Evolutionary conservation across 2,329 filamentous ascomycete genomes (phyloP), one percentile per base, ranked within the genome.

Genomic region (Talaromyces rugulosus): DNA sequence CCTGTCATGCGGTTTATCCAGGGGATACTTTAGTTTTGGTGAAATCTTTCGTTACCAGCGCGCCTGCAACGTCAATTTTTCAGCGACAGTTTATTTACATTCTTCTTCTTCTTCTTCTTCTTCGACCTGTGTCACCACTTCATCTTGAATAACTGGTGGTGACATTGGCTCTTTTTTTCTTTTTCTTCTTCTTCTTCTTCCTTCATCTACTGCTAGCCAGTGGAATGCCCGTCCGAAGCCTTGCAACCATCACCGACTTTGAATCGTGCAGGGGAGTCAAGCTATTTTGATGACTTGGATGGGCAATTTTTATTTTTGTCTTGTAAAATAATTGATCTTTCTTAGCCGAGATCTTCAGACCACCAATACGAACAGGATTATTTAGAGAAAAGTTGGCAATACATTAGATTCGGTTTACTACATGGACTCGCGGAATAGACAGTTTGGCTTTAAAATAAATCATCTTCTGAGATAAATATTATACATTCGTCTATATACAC

Each of bases 101-200:
- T 40, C 36, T 40, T n/a, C 12, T 40, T 40, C 5, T 34, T 34
- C 4, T n/a, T 40, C 36, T 40, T n/a, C 12, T 40, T 40, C 5
- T 34, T 34, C 4, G 5, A 14, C 6, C 14, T 5, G n/a, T 14
- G 14, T 14, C 36, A 40, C 36, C 16, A 16, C 5, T 36, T 36
- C 14, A 5, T 36, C 5, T 23, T 36, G 12, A 34, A 34, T 34
- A 4, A 12, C 9, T 34, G 12, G 11, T 34, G 34, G 34, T 36
- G 33, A 4, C 16, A 11, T 18, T 23, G 59, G 61, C 67, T 51
- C 40, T 64, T 61, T 63, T 56, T 57, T 58, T 60, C 59, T 63
- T 56, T 57, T 58, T 60, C 59, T 52, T 65, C 40, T 50, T 44
- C 59, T 64, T 62, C 64, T 64, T 61, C 58, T 66, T 66, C 2